A percentile compares a stretch with the other conserved stretches of the same genome.
phyloP scores from a whole-genome alignment of 2,329 filamentous ascomycete genomes.

The Colletotrichum sp. region DNA sequence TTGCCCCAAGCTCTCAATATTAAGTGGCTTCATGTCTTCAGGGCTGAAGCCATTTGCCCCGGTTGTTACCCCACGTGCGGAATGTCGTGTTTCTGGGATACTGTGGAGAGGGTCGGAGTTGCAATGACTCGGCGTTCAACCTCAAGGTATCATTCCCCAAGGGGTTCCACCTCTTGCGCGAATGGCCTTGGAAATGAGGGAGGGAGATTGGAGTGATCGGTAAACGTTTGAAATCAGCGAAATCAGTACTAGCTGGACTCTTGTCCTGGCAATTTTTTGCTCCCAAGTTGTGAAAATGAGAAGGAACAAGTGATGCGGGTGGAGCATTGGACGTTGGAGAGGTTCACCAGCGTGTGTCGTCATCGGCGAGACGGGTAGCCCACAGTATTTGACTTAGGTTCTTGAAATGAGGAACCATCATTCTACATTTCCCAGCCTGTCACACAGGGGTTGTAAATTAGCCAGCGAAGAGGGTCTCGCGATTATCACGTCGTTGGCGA shows the following conservation, averaged over 20 bases:
- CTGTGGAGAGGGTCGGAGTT: background rate
- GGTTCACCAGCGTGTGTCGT: background rate
- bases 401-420: rapidly evolving
- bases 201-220: background rate
- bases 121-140: background rate
- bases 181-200: background rate
- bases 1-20: background rate
- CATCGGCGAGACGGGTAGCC: background rate
- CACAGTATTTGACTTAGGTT: background rate
- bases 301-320: background rate
- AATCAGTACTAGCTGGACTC: background rate
- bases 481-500: background rate
- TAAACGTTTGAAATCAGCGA: background rate
- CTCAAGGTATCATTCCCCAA: background rate
- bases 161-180: background rate
- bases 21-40: background rate
- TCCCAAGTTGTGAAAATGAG: background rate
- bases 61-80: background rate
- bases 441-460: rapidly evolving
- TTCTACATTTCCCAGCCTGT: background rate
- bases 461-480: background rate
- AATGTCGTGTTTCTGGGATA: background rate
- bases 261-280: background rate
- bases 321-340: background rate
- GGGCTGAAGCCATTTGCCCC: background rate